Evolutionary conservation across 2,329 filamentous ascomycete species (phyloP).

Genomic region (Rutstroemia sydowiana): DNA sequence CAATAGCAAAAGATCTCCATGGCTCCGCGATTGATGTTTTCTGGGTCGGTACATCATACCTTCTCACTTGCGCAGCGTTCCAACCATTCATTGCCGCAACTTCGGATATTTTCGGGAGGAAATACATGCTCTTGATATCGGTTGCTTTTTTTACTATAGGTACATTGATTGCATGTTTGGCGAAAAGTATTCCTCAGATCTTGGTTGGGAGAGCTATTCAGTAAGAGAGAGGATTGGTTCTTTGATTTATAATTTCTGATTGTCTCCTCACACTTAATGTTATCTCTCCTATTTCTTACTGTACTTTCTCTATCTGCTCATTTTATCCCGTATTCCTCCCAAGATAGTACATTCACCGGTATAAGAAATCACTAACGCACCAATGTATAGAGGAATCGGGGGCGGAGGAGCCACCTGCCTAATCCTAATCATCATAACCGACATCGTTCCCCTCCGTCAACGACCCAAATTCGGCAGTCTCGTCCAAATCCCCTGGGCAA

Average conservation of each 20-base stretch:
- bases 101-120: conserved; percentile 19
- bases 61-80: conserved; percentile 55
- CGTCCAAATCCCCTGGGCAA: conserved; percentile 23
- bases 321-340: too few species aligned
- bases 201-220: conserved; percentile 32
- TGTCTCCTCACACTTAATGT: too few species aligned
- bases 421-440: conserved; percentile 37
- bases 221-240: too few species aligned
- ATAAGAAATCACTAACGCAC: too few species aligned
- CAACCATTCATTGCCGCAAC: conserved; percentile 36
- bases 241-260: too few species aligned
- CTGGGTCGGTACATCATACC: conserved; percentile 60
- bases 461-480: conserved; percentile 30
- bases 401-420: conserved; percentile 41
- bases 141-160: conserved; percentile 19
- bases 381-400: conserved; percentile 41
- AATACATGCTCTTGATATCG: conserved; percentile 15
- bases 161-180: conserved; percentile 28
- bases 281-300: too few species aligned
- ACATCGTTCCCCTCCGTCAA: conserved; percentile 36
- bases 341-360: too few species aligned
- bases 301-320: too few species aligned
- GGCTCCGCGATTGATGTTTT: conserved; percentile 53
- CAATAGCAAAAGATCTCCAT: conserved; percentile 47
- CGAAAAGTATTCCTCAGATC: conserved; percentile 23